Percentiles rank a stretch among this genome's conserved stretches.
phyloP scores from a whole-genome alignment of 2,329 filamentous ascomycete species.

The Aspergillus candidus region DNA sequence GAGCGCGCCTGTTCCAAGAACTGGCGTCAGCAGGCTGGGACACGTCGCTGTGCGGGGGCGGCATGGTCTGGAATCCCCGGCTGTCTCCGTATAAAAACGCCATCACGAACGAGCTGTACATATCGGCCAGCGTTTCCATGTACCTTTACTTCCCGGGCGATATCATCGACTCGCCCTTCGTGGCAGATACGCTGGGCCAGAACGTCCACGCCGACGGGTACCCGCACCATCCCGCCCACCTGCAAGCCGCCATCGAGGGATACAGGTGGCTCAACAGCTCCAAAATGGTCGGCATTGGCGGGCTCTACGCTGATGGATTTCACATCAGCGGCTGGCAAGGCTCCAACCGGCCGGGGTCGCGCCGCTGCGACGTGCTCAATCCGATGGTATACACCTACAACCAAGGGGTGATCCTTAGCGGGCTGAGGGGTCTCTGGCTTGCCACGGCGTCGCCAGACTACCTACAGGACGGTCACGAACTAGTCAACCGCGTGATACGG shows the following conservation, averaged over 20 bases:
- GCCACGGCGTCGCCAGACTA: conserved; percentile 67
- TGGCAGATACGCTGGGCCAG: conserved; percentile 21
- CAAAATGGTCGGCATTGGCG: conserved; percentile 71
- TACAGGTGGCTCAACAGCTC: conserved; percentile 75
- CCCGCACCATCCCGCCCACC: conserved; percentile 56
- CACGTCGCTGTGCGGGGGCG: conserved; percentile 70
- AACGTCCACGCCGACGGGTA: conserved; percentile 25
- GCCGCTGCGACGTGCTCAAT: conserved; percentile 71
- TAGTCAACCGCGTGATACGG: conserved; percentile 66
- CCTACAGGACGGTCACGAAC: conserved; percentile 69
- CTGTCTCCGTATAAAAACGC: conserved; percentile 87
- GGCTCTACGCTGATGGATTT: conserved; percentile 81
- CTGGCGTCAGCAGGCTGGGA: conserved; percentile 77
- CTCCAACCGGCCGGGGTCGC: conserved; percentile 57
- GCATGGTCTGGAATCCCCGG: conserved; percentile 85
- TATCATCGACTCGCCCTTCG: conserved; percentile 63
- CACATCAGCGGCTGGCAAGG: conserved; percentile 64
- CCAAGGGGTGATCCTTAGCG: conserved; percentile 82
- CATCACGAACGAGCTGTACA: conserved; percentile 88
- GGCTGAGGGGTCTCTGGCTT: conserved; percentile 72
- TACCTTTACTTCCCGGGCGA: conserved; percentile 85
- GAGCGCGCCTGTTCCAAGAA: conserved; percentile 80
- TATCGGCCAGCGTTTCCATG: conserved; percentile 80
- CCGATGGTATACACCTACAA: conserved; percentile 95
- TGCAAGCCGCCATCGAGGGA: conserved; percentile 66